Evolutionary conservation across 1,139 yeast genomes (phyloP).

Genomic region (Nakaseomyces glabratus): DNA sequence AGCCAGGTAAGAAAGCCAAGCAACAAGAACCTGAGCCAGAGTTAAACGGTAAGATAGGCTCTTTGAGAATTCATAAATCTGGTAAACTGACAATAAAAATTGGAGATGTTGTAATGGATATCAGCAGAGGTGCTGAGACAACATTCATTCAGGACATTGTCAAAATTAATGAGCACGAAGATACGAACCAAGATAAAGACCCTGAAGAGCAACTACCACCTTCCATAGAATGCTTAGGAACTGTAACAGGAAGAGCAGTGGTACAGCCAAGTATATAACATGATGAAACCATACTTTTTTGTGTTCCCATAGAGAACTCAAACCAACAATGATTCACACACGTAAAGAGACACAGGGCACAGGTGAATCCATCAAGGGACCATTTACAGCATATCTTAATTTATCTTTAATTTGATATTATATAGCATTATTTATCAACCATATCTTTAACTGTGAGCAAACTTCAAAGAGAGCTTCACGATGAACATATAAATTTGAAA

Average conservation of each 20-base stretch:
- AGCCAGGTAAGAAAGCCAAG: conserved; percentile 9
- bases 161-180: conserved; percentile 42
- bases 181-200: conserved; percentile 22
- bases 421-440: no score
- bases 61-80: conserved; percentile 65
- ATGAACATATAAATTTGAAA: no score
- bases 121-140: conserved; percentile 63
- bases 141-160: conserved; percentile 71
- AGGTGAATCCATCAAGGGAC: no score
- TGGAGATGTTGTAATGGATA: conserved; percentile 62
- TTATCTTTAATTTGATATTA: no score
- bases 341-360: no score
- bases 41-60: conserved; percentile 59
- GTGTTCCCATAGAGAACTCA: no score
- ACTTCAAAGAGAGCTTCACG: no score
- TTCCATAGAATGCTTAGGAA: conserved; percentile 51
- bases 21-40: conserved; percentile 14
- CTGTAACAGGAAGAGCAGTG: conserved; percentile 38
- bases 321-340: no score
- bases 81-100: conserved; percentile 69
- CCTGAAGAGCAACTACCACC: conserved; percentile 35
- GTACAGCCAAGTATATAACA: conserved; percentile 36
- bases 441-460: no score
- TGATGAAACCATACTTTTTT: no score
- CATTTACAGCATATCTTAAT: no score